Conservation (phyloP, 306 rosid genomes). For the Fragaria vesca region DNA sequence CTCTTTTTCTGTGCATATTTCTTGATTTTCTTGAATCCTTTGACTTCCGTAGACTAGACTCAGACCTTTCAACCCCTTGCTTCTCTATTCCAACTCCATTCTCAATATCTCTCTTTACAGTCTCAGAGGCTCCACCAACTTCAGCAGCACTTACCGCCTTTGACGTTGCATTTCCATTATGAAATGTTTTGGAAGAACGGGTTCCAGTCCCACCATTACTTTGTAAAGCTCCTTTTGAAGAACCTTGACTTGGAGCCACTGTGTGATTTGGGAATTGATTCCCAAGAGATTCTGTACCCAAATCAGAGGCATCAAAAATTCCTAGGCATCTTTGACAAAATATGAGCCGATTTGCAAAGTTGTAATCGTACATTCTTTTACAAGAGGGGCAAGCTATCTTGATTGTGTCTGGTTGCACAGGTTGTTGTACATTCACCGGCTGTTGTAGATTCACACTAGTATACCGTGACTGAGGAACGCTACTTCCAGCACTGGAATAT, state of each 20-base stretch:
- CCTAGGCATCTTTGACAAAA: conserved; percentile 59
- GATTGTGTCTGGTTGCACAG: conserved; percentile 41
- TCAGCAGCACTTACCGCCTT: conserved; percentile 34
- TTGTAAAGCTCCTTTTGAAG: conserved; percentile 33
- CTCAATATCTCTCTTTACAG: conserved; percentile 36
- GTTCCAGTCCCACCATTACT: conserved; percentile 24
- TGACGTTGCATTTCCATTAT: conserved; percentile 18
- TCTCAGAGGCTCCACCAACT: conserved; percentile 25
- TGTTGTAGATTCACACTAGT: conserved; percentile 28
- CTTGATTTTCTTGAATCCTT: conserved; percentile 33
- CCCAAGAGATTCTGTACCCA: conserved; percentile 34
- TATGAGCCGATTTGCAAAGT: conserved; percentile 35
- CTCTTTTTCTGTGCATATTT: conserved; percentile 49
- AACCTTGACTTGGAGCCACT: conserved; percentile 35
- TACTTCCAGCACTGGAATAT: conserved; percentile 24
- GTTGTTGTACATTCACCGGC: conserved; percentile 29
- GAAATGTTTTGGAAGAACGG: conserved; percentile 16
- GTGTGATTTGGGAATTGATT: conserved; percentile 28
- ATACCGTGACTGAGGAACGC: conserved; percentile 35
- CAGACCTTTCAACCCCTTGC: conserved; percentile 34
- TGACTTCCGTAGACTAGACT: conserved; percentile 36
- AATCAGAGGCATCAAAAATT: conserved; percentile 49
- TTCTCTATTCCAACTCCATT: conserved; percentile 31
- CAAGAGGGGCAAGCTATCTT: conserved; percentile 74
- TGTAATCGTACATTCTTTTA: conserved; percentile 50